These are phyloP conservation scores for Barnettozyma botsteinii DNA, from an alignment of 805 yeast genomes.

Conservation along the genomic window DNA sequence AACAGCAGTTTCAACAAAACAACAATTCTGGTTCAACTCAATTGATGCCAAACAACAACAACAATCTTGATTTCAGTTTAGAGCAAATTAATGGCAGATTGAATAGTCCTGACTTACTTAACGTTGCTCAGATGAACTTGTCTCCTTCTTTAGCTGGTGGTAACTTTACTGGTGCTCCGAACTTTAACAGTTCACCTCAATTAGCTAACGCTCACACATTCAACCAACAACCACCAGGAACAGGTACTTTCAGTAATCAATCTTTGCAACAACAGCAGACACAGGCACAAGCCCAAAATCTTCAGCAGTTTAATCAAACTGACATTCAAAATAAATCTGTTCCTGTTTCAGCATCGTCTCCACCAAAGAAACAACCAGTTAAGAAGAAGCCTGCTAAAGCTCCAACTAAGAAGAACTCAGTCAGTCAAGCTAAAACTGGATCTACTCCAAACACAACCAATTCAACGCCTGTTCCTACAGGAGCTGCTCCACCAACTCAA, in stretches of 20 bases:
- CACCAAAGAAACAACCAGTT: slow-evolving; percentile 8
- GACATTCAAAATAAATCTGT: too few relatives aligned
- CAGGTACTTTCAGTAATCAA: slow-evolving; percentile 6
- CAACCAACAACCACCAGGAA: slow-evolving; percentile 5
- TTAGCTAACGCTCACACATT: slow-evolving; percentile 3
- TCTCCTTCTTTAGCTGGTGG: slow-evolving; percentile 9
- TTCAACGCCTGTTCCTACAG: slow-evolving; percentile 2
- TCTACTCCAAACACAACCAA: slow-evolving; percentile 5
- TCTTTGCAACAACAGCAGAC: slow-evolving; percentile 4
- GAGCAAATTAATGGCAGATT: slow-evolving; percentile 4
- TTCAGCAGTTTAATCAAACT: not conserved
- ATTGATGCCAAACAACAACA: slow-evolving; percentile 8
- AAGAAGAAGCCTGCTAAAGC: slow-evolving; percentile 12
- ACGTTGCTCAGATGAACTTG: not conserved
- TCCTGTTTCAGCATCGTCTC: not conserved
- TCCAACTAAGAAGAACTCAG: slow-evolving; percentile 16
- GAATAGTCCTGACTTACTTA: slow-evolving; percentile 11
- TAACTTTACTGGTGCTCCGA: slow-evolving; percentile 7
- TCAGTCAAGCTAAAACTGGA: slow-evolving; percentile 3
- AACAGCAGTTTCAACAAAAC: slow-evolving; percentile 11
- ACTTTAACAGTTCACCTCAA: slow-evolving; percentile 12
- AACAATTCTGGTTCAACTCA: slow-evolving; percentile 5
- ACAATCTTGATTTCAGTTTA: not conserved
- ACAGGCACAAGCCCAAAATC: not conserved
- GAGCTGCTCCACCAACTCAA: slow-evolving; percentile 1